A percentile compares a stretch with the other conserved stretches of the same genome.
phyloP scores from a whole-genome alignment of 1,284 basidiomycete genomes.

The Leccinum fuscescens region DNA sequence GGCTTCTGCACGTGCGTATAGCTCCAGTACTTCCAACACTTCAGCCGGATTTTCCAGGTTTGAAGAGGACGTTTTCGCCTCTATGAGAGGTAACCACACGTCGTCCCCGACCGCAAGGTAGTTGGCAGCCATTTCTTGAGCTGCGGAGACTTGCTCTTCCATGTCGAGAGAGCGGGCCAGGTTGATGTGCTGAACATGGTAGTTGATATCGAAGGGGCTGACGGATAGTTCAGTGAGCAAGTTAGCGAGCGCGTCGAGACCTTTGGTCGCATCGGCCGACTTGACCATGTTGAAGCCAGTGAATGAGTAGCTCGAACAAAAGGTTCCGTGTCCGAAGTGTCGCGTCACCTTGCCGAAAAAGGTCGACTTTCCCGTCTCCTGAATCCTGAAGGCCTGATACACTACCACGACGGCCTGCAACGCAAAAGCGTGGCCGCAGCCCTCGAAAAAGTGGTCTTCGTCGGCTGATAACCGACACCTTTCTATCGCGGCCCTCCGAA shows the following conservation, averaged over 20 bases:
- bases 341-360: not conserved
- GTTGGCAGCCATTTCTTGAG: slow-evolving; percentile 63
- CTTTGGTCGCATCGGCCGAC: slow-evolving; percentile 37
- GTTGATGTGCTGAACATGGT: slow-evolving; percentile 64
- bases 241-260: slow-evolving; percentile 59
- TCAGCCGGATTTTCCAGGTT: slow-evolving; percentile 51
- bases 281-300: slow-evolving; percentile 17
- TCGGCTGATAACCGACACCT: not conserved
- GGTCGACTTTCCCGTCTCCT: not conserved
- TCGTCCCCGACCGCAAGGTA: slow-evolving; percentile 65
- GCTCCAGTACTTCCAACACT: slow-evolving; percentile 56
- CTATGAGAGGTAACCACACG: slow-evolving; percentile 63
- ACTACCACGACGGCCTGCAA: no score
- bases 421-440: not conserved
- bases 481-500: not conserved
- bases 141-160: slow-evolving; percentile 51
- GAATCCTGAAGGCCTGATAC: no score
- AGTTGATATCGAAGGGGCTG: slow-evolving; percentile 56
- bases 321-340: not conserved
- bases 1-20: slow-evolving; percentile 67
- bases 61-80: slow-evolving; percentile 47
- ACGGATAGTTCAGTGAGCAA: slow-evolving; percentile 56
- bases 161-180: slow-evolving; percentile 51
- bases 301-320: not conserved
- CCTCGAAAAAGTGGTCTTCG: not conserved